Percentiles rank a stretch among this genome's conserved stretches.
Evolutionary conservation across 2,329 filamentous ascomycete species (phyloP).

Genomic region (Aspergillus ochraceoroseus): DNA sequence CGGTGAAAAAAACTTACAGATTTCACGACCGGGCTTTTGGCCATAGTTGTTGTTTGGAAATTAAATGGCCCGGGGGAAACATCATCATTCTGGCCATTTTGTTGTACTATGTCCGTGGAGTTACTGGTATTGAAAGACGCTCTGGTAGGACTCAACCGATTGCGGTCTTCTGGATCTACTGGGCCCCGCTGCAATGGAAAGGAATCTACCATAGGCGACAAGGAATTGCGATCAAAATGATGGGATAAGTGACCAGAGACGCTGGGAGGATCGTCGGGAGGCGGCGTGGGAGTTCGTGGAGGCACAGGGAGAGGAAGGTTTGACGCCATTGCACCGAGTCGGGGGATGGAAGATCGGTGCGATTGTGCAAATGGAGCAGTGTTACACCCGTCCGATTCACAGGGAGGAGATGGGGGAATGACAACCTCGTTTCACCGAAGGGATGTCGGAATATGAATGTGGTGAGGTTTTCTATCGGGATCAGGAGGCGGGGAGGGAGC

Average conservation of each 20-base stretch:
- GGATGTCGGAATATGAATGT: background rate
- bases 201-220: slow-evolving; percentile 46
- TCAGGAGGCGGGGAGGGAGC: slow-evolving; percentile 13
- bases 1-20: slow-evolving; percentile 49
- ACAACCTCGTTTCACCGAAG: background rate
- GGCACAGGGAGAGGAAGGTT: slow-evolving; percentile 55
- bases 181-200: slow-evolving; percentile 29
- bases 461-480: slow-evolving; percentile 8
- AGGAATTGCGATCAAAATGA: slow-evolving; percentile 42
- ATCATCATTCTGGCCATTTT: slow-evolving; percentile 32
- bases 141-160: slow-evolving; percentile 33
- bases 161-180: slow-evolving; percentile 20
- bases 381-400: slow-evolving; percentile 2
- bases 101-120: slow-evolving; percentile 27
- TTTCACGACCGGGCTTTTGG: slow-evolving; percentile 66
- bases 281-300: slow-evolving; percentile 61
- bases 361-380: background rate
- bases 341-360: slow-evolving; percentile 3
- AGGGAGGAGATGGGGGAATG: background rate
- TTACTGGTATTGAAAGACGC: slow-evolving; percentile 34
- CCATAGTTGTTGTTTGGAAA: slow-evolving; percentile 78
- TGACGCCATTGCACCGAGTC: slow-evolving; percentile 50
- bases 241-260: slow-evolving; percentile 21
- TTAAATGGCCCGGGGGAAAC: slow-evolving; percentile 69
- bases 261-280: slow-evolving; percentile 47